A percentile compares a stretch with the other conserved stretches of the same genome.
These are phyloP conservation scores for Cyphellophora attinorum DNA, from an alignment of 2,329 filamentous ascomycete species.

Conservation along the genomic window DNA sequence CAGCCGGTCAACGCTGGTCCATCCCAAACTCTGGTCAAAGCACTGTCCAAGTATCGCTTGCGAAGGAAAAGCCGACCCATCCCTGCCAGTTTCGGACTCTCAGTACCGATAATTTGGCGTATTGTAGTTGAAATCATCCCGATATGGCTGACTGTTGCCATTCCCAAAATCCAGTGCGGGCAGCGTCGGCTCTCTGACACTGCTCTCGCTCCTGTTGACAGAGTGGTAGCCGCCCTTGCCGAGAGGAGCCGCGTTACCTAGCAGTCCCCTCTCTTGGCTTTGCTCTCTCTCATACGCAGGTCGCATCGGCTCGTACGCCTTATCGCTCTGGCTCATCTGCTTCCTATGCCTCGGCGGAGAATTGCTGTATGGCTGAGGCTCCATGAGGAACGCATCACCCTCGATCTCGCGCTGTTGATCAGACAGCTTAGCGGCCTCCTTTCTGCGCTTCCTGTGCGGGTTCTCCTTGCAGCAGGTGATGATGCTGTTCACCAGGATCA, in stretches of 20 bases:
- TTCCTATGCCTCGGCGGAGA: conserved; percentile 6
- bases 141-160: background rate
- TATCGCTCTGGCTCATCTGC: conserved; percentile 8
- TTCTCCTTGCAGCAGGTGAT: conserved; percentile 77
- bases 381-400: conserved; percentile 51
- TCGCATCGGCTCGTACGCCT: conserved; percentile 16
- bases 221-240: background rate
- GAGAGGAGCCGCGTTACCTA: background rate
- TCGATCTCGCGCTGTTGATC: conserved; percentile 75
- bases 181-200: background rate
- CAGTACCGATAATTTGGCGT: background rate
- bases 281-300: conserved; percentile 9
- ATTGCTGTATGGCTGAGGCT: conserved; percentile 29
- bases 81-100: too few relatives aligned
- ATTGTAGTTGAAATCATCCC: background rate
- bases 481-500: conserved; percentile 83
- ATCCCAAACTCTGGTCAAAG: too few relatives aligned
- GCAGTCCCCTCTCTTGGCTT: conserved; percentile 8
- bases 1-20: too few relatives aligned
- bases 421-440: conserved; percentile 88
- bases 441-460: conserved; percentile 77
- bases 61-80: too few relatives aligned
- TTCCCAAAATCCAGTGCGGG: background rate
- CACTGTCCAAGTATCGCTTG: too few relatives aligned
- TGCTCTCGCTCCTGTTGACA: background rate